phyloP scores from a whole-genome alignment of 2,329 filamentous ascomycete species.

The Fusarium sp. region DNA sequence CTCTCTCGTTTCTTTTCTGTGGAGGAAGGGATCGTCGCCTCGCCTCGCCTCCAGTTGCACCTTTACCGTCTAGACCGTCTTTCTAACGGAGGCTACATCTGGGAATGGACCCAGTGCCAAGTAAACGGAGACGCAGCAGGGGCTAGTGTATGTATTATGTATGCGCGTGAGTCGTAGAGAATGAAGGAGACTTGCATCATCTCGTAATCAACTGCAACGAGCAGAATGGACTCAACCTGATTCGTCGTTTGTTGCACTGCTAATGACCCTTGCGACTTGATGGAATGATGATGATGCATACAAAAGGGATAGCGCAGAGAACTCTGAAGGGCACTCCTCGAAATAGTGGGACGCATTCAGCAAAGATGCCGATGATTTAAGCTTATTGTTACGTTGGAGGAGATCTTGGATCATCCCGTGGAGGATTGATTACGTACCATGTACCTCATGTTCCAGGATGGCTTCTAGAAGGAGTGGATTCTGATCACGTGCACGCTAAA shows the following conservation, averaged over 20 bases:
- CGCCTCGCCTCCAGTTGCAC: slow-evolving; percentile 9
- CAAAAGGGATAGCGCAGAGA: slow-evolving; percentile 30
- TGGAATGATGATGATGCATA: slow-evolving; percentile 17
- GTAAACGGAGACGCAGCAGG: slow-evolving; percentile 13
- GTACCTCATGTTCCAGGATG: slow-evolving; percentile 33
- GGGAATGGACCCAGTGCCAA: slow-evolving; percentile 15
- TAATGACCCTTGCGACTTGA: slow-evolving; percentile 4
- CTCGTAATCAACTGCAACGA: slow-evolving; percentile 17
- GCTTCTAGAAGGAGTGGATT: slow-evolving; percentile 38
- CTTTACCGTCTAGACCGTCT: slow-evolving; percentile 6
- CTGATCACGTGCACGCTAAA: slow-evolving; percentile 23
- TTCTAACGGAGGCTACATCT: background rate
- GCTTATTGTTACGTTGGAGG: slow-evolving; percentile 40
- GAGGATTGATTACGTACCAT: slow-evolving; percentile 39
- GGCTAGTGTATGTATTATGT: slow-evolving; percentile 24
- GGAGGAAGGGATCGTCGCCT: slow-evolving; percentile 21
- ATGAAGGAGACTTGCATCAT: background rate
- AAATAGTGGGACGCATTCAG: slow-evolving; percentile 26
- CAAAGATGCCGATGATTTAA: slow-evolving; percentile 41
- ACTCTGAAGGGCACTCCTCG: slow-evolving; percentile 14
- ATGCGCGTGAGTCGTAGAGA: slow-evolving; percentile 20
- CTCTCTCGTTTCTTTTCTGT: slow-evolving; percentile 20
- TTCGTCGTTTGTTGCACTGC: slow-evolving; percentile 5
- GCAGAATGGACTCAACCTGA: slow-evolving; percentile 4
- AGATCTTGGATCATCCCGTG: slow-evolving; percentile 20